Percentiles rank a stretch among this genome's conserved stretches.
phyloP scores from a whole-genome alignment of 2,329 filamentous ascomycete species.

The Colletotrichum sp. region DNA sequence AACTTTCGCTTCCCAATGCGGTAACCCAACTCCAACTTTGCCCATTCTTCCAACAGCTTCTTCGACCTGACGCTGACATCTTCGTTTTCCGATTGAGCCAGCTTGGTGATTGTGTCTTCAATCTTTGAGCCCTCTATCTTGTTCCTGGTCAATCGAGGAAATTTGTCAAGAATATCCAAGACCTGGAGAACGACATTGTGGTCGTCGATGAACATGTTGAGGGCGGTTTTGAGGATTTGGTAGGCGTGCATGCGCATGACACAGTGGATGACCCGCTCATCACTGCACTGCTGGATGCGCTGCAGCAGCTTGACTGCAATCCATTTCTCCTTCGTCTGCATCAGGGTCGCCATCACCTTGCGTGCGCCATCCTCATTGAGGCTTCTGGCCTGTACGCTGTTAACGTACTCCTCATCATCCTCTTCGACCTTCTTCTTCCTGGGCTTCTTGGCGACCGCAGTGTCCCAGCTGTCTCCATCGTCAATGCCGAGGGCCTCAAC shows the following conservation, averaged over 20 bases:
- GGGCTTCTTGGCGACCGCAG: constrained; percentile 84
- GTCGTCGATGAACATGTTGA: constrained; percentile 87
- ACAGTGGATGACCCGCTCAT: constrained; percentile 84
- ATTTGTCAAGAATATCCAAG: constrained; percentile 84
- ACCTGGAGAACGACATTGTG: constrained; percentile 89
- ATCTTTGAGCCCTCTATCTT: constrained; percentile 98
- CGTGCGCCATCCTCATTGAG: constrained; percentile 84
- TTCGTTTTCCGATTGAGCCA: constrained; percentile 73
- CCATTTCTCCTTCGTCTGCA: constrained; percentile 99
- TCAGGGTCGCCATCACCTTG: constrained; percentile 94
- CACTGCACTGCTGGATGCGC: constrained; percentile 85
- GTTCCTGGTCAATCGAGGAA: constrained; percentile 91
- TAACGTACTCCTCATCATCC: constrained; percentile 95
- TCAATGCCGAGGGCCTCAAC: constrained; percentile 97
- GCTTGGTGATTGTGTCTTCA: constrained; percentile 75
- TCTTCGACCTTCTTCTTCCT: constrained; percentile 91
- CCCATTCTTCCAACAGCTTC: constrained; percentile 81
- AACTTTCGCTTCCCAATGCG: constrained; percentile 90
- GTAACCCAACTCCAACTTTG: constrained; percentile 87
- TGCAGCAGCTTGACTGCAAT: constrained; percentile 93
- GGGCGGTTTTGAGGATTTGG: constrained; percentile 86
- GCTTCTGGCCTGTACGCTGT: constrained; percentile 79
- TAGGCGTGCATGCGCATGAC: constrained; percentile 98
- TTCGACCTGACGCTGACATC: constrained; percentile 75
- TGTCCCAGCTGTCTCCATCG: constrained; percentile 90